Evolutionary conservation across 176 grass and related monocot genomes (phyloP).

Genomic region (Oryza meyeriana): DNA sequence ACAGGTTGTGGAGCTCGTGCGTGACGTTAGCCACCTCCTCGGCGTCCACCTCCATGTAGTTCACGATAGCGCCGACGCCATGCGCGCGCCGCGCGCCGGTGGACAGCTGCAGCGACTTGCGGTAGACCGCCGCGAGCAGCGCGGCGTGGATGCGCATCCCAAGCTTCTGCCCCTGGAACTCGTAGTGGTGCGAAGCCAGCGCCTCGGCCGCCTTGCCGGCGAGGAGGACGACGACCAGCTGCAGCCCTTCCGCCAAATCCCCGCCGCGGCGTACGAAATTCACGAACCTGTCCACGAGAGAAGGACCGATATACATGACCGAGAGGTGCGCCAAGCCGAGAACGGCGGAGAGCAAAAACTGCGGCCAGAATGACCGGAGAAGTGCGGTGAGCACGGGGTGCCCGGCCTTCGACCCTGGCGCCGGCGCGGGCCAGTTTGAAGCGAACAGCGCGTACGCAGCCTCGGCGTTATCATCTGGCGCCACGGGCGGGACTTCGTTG

Average conservation of each 20-base stretch:
- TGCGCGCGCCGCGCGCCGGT: conserved; percentile 56
- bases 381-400: conserved; percentile 37
- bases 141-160: conserved; percentile 67
- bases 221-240: conserved; percentile 44
- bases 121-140: conserved; percentile 57
- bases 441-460: conserved; percentile 35
- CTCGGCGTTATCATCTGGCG: conserved; percentile 41
- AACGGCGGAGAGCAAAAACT: conserved; percentile 40
- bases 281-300: conserved; percentile 56
- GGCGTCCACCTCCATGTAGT: conserved; percentile 82
- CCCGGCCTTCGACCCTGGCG: neutral
- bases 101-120: conserved; percentile 67
- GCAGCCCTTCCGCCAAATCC: conserved; percentile 21
- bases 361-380: conserved; percentile 63
- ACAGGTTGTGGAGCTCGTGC: conserved; percentile 61
- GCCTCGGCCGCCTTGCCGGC: conserved; percentile 54
- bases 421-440: conserved; percentile 47
- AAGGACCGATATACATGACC: conserved; percentile 80
- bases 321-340: conserved; percentile 51
- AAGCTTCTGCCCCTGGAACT: conserved; percentile 62
- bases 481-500: conserved; percentile 41
- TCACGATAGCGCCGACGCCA: conserved; percentile 52
- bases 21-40: conserved; percentile 58
- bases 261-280: conserved; percentile 41
- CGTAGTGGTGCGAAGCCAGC: conserved; percentile 61